Conservation (phyloP, 148 eudicot genomes). For the Mesembryanthemum crystallinum region DNA sequence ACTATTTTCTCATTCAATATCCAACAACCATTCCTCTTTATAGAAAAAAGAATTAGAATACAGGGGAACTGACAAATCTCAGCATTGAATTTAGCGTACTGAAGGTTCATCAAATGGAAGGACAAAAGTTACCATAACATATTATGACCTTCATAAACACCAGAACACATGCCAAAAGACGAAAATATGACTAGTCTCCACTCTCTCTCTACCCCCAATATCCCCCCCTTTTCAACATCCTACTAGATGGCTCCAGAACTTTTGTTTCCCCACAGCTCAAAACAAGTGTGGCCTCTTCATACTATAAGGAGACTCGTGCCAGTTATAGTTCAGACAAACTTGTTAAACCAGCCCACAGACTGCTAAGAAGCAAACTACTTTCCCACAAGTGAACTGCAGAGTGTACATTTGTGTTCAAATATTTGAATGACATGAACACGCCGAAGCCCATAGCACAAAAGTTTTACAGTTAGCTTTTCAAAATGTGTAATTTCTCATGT, state of each 20-base stretch:
- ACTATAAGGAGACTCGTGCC: background rate
- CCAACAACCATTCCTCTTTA: background rate
- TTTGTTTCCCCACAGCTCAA: background rate
- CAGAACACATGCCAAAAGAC: background rate
- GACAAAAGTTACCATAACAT: no score
- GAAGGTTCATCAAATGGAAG: no score
- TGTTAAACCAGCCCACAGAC: background rate
- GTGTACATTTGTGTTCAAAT: background rate
- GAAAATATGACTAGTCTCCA: background rate
- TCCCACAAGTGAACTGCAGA: background rate
- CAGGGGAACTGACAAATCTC: no score
- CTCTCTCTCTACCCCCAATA: background rate
- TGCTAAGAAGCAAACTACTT: background rate
- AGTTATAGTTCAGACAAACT: background rate
- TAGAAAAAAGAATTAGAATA: background rate
- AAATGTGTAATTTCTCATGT: background rate
- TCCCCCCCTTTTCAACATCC: background rate
- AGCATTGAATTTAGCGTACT: no score
- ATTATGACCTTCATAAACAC: no score
- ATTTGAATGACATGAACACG: background rate
- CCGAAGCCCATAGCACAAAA: constrained; percentile 2
- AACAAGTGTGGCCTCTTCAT: background rate
- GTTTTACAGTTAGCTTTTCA: background rate
- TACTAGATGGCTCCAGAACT: background rate
- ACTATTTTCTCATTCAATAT: background rate